Evolutionary conservation across 441 rosid genomes (phyloP).

Genomic region (Biscutella laevigata): DNA sequence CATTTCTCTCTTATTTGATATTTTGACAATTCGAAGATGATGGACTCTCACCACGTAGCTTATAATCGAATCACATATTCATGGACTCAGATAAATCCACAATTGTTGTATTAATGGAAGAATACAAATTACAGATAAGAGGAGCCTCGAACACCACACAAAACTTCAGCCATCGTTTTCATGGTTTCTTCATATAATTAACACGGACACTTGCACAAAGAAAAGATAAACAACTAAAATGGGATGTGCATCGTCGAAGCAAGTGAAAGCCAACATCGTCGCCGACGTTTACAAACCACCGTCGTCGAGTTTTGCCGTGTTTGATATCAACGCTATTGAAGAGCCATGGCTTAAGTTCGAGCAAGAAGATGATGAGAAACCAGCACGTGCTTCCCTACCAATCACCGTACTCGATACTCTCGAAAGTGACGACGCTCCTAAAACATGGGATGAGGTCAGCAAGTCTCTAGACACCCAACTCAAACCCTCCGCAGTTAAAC

Average conservation of each 20-base stretch:
- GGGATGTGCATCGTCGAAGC: slow-evolving; percentile 81
- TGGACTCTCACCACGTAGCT: slow-evolving; percentile 18
- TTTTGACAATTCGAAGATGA: background rate
- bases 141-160: slow-evolving; percentile 19
- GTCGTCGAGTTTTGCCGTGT: slow-evolving; percentile 68
- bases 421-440: slow-evolving; percentile 38
- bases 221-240: slow-evolving; percentile 19
- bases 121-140: slow-evolving; percentile 23
- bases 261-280: slow-evolving; percentile 36
- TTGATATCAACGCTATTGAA: slow-evolving; percentile 60
- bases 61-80: slow-evolving; percentile 10
- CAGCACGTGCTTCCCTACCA: slow-evolving; percentile 27
- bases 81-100: slow-evolving; percentile 12
- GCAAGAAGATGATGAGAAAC: slow-evolving; percentile 21
- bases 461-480: slow-evolving; percentile 57
- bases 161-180: slow-evolving; percentile 11
- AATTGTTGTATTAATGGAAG: background rate
- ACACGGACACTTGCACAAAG: background rate
- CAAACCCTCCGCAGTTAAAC: slow-evolving; percentile 32
- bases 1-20: background rate
- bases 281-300: slow-evolving; percentile 62
- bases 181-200: slow-evolving; percentile 7
- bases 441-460: slow-evolving; percentile 88
- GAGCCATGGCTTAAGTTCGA: slow-evolving; percentile 71
- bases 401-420: slow-evolving; percentile 31